Percentiles rank a stretch among this genome's conserved stretches.
These are phyloP conservation scores for Triticum turgidum DNA, from an alignment of 176 grass and related monocot genomes.

Conservation along the genomic window DNA sequence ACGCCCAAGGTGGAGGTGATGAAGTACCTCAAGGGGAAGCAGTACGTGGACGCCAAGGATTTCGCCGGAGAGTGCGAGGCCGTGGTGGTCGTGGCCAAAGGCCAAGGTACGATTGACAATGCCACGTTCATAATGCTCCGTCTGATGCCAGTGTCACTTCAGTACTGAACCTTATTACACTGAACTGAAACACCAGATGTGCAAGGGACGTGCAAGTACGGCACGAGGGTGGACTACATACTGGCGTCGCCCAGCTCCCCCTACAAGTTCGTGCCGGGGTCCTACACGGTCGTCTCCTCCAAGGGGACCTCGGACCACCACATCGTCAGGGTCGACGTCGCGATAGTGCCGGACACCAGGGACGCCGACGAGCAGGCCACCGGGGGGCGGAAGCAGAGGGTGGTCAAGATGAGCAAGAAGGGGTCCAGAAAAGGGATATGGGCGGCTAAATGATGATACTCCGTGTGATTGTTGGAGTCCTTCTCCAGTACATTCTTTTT, in stretches of 20 bases:
- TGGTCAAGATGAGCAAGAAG: slow-evolving; percentile 60
- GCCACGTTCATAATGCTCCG: too few species aligned
- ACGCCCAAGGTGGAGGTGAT: slow-evolving; percentile 95
- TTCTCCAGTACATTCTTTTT: background rate
- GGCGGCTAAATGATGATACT: slow-evolving; percentile 18
- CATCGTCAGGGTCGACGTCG: slow-evolving; percentile 77
- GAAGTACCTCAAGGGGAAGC: slow-evolving; percentile 77
- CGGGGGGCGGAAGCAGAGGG: slow-evolving; percentile 31
- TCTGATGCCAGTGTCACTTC: too few species aligned
- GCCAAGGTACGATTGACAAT: slow-evolving; percentile 39
- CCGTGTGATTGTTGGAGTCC: background rate
- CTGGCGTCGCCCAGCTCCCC: slow-evolving; percentile 68
- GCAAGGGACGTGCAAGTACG: slow-evolving; percentile 95
- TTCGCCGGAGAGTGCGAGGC: slow-evolving; percentile 96
- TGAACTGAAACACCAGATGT: slow-evolving; percentile 51
- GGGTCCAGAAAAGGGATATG: slow-evolving; percentile 60
- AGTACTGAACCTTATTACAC: background rate
- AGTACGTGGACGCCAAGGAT: slow-evolving; percentile 86
- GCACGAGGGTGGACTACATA: slow-evolving; percentile 93
- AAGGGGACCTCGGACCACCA: slow-evolving; percentile 91
- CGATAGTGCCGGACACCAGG: slow-evolving; percentile 19
- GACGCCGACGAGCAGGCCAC: background rate
- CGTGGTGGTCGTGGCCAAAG: slow-evolving; percentile 93
- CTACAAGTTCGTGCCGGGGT: slow-evolving; percentile 78
- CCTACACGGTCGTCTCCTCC: slow-evolving; percentile 78